These are phyloP conservation scores for Aspergillus aculeatinus DNA, from an alignment of 2,329 filamentous ascomycete genomes.

Conservation along the genomic window DNA sequence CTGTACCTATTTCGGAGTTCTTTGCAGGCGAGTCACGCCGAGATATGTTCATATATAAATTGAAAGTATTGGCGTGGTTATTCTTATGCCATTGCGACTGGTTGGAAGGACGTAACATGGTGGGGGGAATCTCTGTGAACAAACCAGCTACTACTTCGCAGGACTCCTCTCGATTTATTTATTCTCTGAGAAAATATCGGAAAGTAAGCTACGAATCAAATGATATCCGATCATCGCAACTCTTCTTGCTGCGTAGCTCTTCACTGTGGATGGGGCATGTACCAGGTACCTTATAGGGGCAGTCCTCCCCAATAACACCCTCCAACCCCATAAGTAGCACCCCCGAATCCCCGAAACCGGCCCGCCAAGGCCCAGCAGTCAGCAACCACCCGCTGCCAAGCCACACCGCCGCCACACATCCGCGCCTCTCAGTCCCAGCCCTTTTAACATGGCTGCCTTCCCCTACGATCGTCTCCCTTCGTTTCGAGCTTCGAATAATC, in stretches of 20 bases:
- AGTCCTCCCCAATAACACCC: no score
- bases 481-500: background rate
- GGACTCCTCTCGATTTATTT: background rate
- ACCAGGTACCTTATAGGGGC: no score
- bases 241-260: no score
- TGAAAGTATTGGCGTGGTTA: background rate
- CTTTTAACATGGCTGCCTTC: constrained; percentile 27
- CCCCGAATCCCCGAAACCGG: background rate
- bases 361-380: background rate
- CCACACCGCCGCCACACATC: constrained; percentile 37
- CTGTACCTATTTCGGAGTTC: constrained; percentile 9
- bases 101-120: background rate
- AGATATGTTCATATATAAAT: background rate
- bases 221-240: no score
- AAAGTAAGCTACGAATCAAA: no score
- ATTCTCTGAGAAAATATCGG: no score
- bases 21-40: background rate
- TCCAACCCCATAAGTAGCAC: background rate
- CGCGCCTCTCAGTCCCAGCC: constrained; percentile 10
- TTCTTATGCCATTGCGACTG: background rate
- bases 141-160: background rate
- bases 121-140: background rate
- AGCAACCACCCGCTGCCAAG: constrained; percentile 30
- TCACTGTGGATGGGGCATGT: no score
- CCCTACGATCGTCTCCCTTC: constrained; percentile 8